phyloP scores from a whole-genome alignment of 2,329 filamentous ascomycete species.

The Didymosphaeria variabile region DNA sequence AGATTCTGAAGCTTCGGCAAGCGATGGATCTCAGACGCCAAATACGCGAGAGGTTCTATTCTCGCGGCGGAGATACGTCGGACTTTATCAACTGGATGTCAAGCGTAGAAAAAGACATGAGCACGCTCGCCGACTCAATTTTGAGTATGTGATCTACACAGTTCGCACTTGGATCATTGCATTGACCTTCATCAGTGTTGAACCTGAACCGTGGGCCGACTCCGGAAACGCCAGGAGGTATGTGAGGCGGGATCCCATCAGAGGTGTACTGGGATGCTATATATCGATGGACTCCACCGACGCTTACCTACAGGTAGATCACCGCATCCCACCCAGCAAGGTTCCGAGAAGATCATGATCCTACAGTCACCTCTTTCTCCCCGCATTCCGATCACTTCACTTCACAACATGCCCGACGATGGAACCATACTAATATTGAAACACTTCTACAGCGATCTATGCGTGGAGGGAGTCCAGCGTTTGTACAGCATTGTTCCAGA shows the following conservation, averaged over 20 bases:
- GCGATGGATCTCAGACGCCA: slow-evolving; percentile 34
- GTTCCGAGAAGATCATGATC: slow-evolving; percentile 34
- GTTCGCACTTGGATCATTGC: not conserved
- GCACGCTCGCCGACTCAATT: slow-evolving; percentile 32
- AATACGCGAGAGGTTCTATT: slow-evolving; percentile 34
- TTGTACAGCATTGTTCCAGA: slow-evolving; percentile 39
- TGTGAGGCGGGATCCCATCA: not conserved
- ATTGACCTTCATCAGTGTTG: slow-evolving; percentile 22
- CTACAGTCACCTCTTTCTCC: slow-evolving; percentile 34
- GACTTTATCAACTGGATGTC: slow-evolving; percentile 34
- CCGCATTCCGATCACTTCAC: slow-evolving; percentile 29
- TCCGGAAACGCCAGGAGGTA: slow-evolving; percentile 27
- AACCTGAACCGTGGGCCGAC: slow-evolving; percentile 29
- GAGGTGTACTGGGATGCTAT: not conserved
- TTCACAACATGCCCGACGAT: slow-evolving; percentile 33
- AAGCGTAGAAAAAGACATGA: slow-evolving; percentile 32
- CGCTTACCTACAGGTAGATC: slow-evolving; percentile 6
- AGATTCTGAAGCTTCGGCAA: slow-evolving; percentile 34
- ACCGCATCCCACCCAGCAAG: slow-evolving; percentile 20
- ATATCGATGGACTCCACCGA: no score
- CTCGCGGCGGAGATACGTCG: slow-evolving; percentile 30
- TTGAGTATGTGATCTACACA: slow-evolving; percentile 27
- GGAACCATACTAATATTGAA: slow-evolving; percentile 39
- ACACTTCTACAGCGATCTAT: slow-evolving; percentile 39
- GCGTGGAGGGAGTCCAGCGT: slow-evolving; percentile 29